Percentiles rank a stretch among this genome's conserved stretches.
These are phyloP conservation scores for Hypoxylon lienhwacheense DNA, from an alignment of 495 filamentous ascomycete species.

Conservation along the genomic window DNA sequence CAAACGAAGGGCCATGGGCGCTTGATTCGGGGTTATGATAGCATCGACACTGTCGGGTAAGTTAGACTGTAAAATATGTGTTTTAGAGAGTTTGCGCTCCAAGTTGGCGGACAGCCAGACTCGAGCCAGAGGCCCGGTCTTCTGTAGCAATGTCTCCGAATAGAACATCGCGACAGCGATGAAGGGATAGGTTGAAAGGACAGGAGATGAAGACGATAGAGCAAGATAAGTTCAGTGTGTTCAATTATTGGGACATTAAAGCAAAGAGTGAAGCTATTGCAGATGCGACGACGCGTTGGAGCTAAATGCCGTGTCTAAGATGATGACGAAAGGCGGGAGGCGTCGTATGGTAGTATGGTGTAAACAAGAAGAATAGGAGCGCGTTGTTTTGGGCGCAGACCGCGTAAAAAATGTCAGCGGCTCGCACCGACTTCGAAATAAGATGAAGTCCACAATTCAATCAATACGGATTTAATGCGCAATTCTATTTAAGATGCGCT, in stretches of 20 bases:
- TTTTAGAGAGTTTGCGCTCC: constrained; percentile 96
- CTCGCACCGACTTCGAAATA: constrained; percentile 9
- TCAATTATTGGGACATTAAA: constrained; percentile 36
- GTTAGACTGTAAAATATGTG: constrained; percentile 87
- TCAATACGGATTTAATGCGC: constrained; percentile 25
- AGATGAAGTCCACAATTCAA: constrained; percentile 17
- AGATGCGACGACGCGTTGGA: constrained; percentile 34
- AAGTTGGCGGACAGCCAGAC: constrained; percentile 98
- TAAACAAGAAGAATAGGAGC: constrained; percentile 45
- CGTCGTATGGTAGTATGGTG: constrained; percentile 27
- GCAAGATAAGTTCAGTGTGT: constrained; percentile 17
- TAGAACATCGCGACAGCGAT: constrained; percentile 82
- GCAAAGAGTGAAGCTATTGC: constrained; percentile 26
- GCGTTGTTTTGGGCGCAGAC: constrained; percentile 43
- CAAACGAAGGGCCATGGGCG: constrained; percentile 90
- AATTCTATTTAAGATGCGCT: constrained; percentile 8
- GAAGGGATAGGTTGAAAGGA: constrained; percentile 42
- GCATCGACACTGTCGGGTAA: constrained; percentile 90
- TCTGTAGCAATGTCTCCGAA: constrained; percentile 91
- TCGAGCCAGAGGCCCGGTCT: constrained; percentile 94
- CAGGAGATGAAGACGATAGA: constrained; percentile 12
- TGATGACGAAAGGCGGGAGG: constrained; percentile 28
- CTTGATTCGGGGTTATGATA: constrained; percentile 91
- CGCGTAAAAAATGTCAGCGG: constrained; percentile 23
- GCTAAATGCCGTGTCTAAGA: constrained; percentile 12